Base-by-base conservation (phyloP, 164 flowering plant species). In the Chimonanthus praecox region DNA sequence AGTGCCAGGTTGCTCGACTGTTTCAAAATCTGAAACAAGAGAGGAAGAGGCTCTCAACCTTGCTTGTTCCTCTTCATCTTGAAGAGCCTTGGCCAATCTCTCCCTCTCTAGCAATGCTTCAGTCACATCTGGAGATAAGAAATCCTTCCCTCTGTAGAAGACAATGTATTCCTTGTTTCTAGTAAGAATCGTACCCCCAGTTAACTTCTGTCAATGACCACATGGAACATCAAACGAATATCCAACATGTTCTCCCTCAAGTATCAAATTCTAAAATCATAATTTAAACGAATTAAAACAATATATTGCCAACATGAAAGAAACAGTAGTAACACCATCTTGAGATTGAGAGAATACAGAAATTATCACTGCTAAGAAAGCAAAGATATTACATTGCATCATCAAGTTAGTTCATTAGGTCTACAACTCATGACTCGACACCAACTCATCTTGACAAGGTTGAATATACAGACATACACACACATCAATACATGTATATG, bases 11-110 rank as follows among this genome's bases (percentile, higher is more conserved):
- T 80, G 81, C 58, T 81, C 83, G 44, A 64, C 49, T 47, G 70
- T 65, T 69, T 84, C 88, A 71, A 73, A 58, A 64, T 68, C 75
- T 61, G 88, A 81, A 47, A 77, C 74, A 74, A 88, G 68, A 16
- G 83, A 72, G 49, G 89, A 75, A 69, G 92, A 84, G 71, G 94
- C 90, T 78, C 88, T 86, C 77, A 85, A 75, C 64, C 97, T 84
- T 62, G 92, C 98, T 71, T 84, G 88, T 76, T 95, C 98, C 81
- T 95, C 99, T 71, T 88, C 94, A 83, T 92, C 98, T 79, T 91
- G 98, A 70, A 92, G 74, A 71, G 87, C 67, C 77, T 84, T 88
- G n/a, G 91, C 94, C 79, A 89, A 71, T 71, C 88, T 92, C 72
- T 95, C 96, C 81, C 89, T 87, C 72, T 95, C 98, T 69, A 87